A percentile compares a stretch with the other conserved stretches of the same genome.
These are phyloP conservation scores for Cladophialophora psammophila DNA, from an alignment of 2,329 filamentous ascomycete species.

Conservation along the genomic window DNA sequence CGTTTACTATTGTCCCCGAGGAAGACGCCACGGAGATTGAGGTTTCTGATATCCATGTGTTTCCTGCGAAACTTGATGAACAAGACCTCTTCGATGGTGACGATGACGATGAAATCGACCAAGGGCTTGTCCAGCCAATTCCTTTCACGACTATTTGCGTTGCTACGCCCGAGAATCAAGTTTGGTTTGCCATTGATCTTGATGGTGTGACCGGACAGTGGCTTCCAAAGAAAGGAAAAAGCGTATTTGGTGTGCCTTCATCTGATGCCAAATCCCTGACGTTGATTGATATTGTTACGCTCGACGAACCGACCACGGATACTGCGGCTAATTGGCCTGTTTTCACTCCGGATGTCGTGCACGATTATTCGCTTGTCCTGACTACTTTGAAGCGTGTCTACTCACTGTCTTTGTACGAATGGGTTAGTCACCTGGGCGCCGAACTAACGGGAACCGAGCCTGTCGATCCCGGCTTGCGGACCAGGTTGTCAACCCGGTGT, in stretches of 20 bases:
- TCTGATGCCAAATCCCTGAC: conserved; percentile 54
- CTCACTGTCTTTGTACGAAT: conserved; percentile 63
- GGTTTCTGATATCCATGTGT: conserved; percentile 67
- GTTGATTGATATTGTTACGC: conserved; percentile 55
- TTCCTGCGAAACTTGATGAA: conserved; percentile 60
- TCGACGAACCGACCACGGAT: conserved; percentile 39
- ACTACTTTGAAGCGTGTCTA: conserved; percentile 62
- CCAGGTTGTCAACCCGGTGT: conserved; percentile 64
- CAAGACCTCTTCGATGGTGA: conserved; percentile 61
- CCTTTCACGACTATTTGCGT: conserved; percentile 66
- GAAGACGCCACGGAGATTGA: conserved; percentile 61
- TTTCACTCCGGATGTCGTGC: conserved; percentile 63
- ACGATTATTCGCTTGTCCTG: conserved; percentile 66
- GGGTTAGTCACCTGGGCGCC: conserved; percentile 63
- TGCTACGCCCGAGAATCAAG: conserved; percentile 61
- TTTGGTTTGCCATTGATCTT: conserved; percentile 67
- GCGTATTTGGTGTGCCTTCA: conserved; percentile 51
- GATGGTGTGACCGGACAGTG: conserved; percentile 69
- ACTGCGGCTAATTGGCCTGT: conserved; percentile 55
- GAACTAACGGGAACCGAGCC: conserved; percentile 53
- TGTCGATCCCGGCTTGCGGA: conserved; percentile 60
- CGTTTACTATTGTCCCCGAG: conserved; percentile 62
- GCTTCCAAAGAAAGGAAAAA: conserved; percentile 59
- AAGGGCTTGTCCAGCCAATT: conserved; percentile 52
- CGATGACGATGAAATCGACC: conserved; percentile 54